phyloP scores from a whole-genome alignment of 768 basidiomycete genomes.

The Termitomyces sp. region DNA sequence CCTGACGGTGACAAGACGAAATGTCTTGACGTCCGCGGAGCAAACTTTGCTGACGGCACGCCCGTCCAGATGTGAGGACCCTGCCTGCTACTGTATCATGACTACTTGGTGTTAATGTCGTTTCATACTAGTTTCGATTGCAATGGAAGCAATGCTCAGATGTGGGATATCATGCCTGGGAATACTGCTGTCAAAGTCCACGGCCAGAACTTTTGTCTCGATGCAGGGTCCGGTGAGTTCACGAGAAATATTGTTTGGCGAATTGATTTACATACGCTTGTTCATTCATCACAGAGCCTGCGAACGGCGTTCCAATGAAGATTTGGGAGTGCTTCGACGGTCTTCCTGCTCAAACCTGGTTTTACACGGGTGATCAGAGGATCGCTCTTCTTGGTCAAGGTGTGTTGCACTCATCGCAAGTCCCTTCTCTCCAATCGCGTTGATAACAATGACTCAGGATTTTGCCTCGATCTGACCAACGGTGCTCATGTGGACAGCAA shows the following conservation, averaged over 20 bases:
- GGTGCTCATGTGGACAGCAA: constrained; percentile 26
- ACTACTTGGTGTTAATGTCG: background rate
- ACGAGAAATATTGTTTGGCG: background rate
- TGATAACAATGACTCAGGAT: constrained; percentile 9
- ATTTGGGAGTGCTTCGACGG: constrained; percentile 33
- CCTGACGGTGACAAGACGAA: constrained; percentile 24
- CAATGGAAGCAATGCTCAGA: constrained; percentile 27
- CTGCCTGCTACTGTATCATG: background rate
- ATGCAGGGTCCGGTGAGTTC: constrained; percentile 28
- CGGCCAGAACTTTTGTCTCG: constrained; percentile 33
- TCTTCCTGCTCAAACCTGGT: constrained; percentile 34
- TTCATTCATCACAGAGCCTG: constrained; percentile 20
- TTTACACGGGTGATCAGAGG: constrained; percentile 24
- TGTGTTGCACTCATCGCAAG: constrained; percentile 5
- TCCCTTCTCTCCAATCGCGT: background rate
- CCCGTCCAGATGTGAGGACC: constrained; percentile 30
- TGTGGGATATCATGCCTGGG: constrained; percentile 27
- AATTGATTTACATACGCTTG: background rate
- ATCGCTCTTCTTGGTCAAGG: constrained; percentile 22
- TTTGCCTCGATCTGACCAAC: constrained; percentile 29
- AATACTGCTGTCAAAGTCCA: constrained; percentile 25
- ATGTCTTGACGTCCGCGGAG: constrained; percentile 33
- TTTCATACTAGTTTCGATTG: constrained; percentile 27
- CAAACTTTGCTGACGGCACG: constrained; percentile 27
- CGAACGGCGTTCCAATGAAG: constrained; percentile 29